Evolutionary conservation across 345 rosid species (phyloP).

Genomic region (Eucalyptus cladocalyx): DNA sequence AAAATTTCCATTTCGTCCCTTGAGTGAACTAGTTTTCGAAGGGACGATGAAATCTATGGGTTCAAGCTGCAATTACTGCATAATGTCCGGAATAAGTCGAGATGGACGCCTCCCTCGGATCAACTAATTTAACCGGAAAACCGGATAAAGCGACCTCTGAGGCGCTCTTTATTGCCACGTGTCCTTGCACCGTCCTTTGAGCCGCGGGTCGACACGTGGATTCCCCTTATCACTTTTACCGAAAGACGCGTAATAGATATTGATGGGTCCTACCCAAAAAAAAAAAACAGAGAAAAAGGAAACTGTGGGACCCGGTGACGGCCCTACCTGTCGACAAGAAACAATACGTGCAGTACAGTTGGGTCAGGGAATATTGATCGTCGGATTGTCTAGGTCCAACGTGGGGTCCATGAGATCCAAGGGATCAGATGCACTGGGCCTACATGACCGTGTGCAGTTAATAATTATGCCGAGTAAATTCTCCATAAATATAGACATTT

Average conservation of each 20-base stretch:
- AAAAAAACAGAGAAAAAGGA: neutral
- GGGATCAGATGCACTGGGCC: neutral
- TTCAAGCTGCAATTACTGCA: neutral
- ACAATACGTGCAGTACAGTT: neutral
- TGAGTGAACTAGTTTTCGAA: neutral
- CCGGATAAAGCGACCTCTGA: neutral
- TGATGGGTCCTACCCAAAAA: no score
- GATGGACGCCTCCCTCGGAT: neutral
- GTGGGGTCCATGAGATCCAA: neutral
- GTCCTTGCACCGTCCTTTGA: neutral
- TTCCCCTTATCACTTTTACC: accelerated
- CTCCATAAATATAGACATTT: neutral
- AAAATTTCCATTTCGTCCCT: neutral
- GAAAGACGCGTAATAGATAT: neutral
- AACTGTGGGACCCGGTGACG: neutral
- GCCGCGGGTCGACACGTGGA: neutral
- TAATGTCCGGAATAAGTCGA: neutral
- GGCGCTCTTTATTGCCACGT: neutral
- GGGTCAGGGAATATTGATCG: neutral
- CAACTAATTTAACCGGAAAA: neutral
- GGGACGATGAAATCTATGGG: neutral
- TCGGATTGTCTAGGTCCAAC: neutral
- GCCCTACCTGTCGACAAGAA: neutral
- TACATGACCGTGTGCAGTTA: neutral
- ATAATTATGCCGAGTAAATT: neutral